Conservation (phyloP, 495 filamentous ascomycete genomes). For the Penicillium verhagenii region DNA sequence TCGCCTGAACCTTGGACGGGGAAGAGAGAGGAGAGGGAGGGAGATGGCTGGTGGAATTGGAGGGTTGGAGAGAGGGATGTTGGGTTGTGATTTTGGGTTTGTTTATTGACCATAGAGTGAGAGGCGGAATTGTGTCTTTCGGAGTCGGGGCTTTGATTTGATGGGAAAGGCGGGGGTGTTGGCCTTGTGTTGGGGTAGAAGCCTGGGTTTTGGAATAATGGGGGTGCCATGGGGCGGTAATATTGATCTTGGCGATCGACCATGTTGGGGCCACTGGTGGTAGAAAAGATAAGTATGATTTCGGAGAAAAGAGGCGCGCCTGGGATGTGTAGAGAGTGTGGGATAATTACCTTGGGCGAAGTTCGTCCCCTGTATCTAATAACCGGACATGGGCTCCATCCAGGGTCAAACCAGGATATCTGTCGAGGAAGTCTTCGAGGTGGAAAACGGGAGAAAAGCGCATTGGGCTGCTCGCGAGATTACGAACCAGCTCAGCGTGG, state of each 20-base stretch:
- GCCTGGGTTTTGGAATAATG: conserved; percentile 13
- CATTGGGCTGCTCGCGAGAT: conserved; percentile 60
- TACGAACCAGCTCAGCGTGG: conserved; percentile 72
- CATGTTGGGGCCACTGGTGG: conserved; percentile 2
- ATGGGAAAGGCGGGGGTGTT: conserved; percentile 11
- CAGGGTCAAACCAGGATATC: conserved; percentile 58
- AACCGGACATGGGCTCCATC: conserved; percentile 58
- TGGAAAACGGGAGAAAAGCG: conserved; percentile 77
- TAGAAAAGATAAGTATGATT: too few species aligned
- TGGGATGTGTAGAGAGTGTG: too few species aligned
- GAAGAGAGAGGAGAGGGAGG: conserved; percentile 24
- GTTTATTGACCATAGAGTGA: not conserved
- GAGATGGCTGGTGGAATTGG: conserved; percentile 21
- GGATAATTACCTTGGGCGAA: conserved; percentile 48
- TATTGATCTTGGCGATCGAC: conserved; percentile 26
- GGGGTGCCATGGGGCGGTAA: conserved; percentile 16
- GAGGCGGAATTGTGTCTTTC: conserved; percentile 11
- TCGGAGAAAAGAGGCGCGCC: too few species aligned
- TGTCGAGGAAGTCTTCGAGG: conserved; percentile 82
- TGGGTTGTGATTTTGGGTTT: conserved; percentile 7
- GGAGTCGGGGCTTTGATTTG: conserved; percentile 14
- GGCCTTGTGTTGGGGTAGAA: conserved; percentile 14
- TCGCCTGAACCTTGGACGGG: conserved; percentile 24
- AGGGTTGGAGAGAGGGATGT: conserved; percentile 16
- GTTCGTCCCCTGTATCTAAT: conserved; percentile 51